Evolutionary conservation across 176 grass and related monocot genomes (phyloP).

Genomic region (Oryza longistaminata): DNA sequence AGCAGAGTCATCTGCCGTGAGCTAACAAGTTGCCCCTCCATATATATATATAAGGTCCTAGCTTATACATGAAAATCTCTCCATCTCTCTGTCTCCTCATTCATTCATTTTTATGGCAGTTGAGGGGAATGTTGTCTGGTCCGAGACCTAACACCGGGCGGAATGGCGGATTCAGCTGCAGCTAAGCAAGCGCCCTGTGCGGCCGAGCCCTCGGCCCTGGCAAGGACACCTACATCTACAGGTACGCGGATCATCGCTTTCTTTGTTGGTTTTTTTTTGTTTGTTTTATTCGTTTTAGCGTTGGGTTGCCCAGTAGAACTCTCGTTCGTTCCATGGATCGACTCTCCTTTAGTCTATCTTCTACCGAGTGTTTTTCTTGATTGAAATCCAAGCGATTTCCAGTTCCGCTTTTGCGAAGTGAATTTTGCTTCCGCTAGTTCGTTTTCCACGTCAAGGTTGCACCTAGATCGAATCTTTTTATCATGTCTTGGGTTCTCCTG

Average conservation of each 20-base stretch:
- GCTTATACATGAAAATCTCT: constrained; percentile 11
- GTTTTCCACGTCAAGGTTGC: constrained; percentile 28
- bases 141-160: constrained; percentile 59
- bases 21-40: constrained; percentile 18
- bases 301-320: constrained; percentile 14
- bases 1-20: constrained; percentile 17
- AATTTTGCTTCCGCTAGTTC: not conserved
- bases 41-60: constrained; percentile 24
- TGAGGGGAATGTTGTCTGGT: constrained; percentile 98
- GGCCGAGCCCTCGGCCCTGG: constrained; percentile 67
- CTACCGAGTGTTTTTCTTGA: not conserved
- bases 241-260: constrained; percentile 25
- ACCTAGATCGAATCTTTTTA: constrained; percentile 28
- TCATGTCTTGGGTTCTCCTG: not conserved
- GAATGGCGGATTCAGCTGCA: not conserved
- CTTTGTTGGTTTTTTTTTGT: not conserved
- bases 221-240: constrained; percentile 89
- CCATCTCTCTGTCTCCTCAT: not conserved
- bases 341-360: not conserved
- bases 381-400: not conserved
- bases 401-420: not conserved
- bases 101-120: constrained; percentile 42
- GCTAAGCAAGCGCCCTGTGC: constrained; percentile 44
- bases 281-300: not conserved
- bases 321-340: not conserved